Conservation (phyloP, 2,329 filamentous ascomycete species). For the Plenodomus tracheiphilus region DNA sequence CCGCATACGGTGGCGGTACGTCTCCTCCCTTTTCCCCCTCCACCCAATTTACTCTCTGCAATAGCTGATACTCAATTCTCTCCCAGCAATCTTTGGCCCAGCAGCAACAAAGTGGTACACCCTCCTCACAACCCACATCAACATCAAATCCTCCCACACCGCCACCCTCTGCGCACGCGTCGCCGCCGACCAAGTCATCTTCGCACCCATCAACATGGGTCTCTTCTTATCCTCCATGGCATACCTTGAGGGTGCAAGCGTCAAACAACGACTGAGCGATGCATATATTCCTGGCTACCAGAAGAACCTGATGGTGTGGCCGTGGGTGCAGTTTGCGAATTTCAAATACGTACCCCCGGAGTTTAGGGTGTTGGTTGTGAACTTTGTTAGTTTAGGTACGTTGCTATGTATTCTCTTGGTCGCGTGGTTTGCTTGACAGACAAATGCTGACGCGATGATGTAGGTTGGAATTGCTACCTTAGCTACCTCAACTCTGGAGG, state of each 20-base stretch:
- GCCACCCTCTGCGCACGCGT: constrained; percentile 76
- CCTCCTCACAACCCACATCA: constrained; percentile 73
- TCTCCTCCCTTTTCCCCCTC: background rate
- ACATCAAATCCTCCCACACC: constrained; percentile 63
- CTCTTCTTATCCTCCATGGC: constrained; percentile 86
- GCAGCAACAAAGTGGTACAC: constrained; percentile 85
- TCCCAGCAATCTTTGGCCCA: constrained; percentile 77
- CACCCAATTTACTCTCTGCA: background rate
- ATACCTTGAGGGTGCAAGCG: constrained; percentile 69
- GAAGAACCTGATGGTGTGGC: constrained; percentile 90
- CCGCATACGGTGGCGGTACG: constrained; percentile 75
- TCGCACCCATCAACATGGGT: constrained; percentile 79
- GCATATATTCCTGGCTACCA: constrained; percentile 73
- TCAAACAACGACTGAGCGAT: constrained; percentile 69
- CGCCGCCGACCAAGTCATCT: constrained; percentile 74
- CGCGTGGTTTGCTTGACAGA: background rate
- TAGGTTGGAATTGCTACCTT: constrained; percentile 50
- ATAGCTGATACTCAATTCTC: constrained; percentile 14
- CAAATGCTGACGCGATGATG: background rate
- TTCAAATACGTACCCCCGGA: constrained; percentile 85
- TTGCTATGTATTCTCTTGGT: constrained; percentile 5
- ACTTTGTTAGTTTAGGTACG: constrained; percentile 70
- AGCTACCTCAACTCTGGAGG: constrained; percentile 43
- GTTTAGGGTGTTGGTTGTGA: constrained; percentile 83
- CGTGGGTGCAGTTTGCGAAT: constrained; percentile 80